Evolutionary conservation across 768 basidiomycete species (phyloP).

Genomic region (Gymnopilus junonius): DNA sequence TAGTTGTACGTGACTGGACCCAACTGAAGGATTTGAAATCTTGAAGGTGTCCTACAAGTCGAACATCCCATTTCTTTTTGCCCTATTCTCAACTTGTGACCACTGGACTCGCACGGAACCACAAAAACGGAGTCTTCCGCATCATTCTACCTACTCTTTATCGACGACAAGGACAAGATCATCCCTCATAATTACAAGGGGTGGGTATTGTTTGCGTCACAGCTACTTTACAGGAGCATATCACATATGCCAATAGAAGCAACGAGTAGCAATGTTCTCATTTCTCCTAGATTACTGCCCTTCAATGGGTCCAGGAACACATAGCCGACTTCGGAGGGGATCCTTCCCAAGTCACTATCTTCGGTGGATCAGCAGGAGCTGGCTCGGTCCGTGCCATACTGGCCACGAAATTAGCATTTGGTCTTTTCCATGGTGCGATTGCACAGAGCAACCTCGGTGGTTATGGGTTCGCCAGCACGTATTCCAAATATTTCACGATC

Average conservation of each 20-base stretch:
- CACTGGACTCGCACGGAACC: neutral
- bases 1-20: no score
- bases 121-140: neutral
- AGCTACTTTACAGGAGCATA: neutral
- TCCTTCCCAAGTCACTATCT: conserved; percentile 52
- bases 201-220: neutral
- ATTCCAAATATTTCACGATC: conserved; percentile 53
- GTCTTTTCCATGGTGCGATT: conserved; percentile 45
- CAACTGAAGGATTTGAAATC: no score
- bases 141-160: neutral
- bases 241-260: no score
- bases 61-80: neutral
- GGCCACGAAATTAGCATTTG: conserved; percentile 37
- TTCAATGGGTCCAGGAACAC: conserved; percentile 51
- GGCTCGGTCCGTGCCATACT: conserved; percentile 45
- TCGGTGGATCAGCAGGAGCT: conserved; percentile 59
- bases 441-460: conserved; percentile 54
- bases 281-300: conserved; percentile 39
- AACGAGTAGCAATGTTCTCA: no score
- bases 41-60: neutral
- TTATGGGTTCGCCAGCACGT: conserved; percentile 50
- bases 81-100: no score
- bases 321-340: conserved; percentile 65
- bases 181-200: neutral
- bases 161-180: neutral